A percentile compares a stretch with the other conserved stretches of the same genome.
Conservation (phyloP, 345 rosid species). For the Chamaenerion angustifolium region DNA sequence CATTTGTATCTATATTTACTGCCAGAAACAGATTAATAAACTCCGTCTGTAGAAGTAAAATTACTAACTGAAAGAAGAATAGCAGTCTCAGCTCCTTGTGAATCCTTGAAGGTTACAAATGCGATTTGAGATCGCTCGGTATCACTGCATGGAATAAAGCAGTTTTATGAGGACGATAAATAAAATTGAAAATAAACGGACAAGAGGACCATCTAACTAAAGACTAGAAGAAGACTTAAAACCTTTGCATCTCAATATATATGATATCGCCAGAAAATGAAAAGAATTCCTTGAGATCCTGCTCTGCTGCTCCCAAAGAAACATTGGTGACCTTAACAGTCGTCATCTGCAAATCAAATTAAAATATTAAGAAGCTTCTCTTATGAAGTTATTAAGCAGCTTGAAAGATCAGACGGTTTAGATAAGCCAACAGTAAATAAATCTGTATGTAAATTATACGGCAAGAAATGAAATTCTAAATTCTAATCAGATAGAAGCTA, state of each 20-base stretch:
- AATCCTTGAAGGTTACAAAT: constrained; percentile 47
- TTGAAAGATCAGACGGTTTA: no score
- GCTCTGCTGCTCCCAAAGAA: constrained; percentile 20
- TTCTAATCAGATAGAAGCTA: no score
- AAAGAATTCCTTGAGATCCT: constrained; percentile 27
- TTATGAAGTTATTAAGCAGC: neutral
- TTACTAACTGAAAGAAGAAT: constrained; percentile 5
- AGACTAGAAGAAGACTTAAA: neutral
- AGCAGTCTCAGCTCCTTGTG: constrained; percentile 54
- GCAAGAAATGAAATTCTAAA: no score
- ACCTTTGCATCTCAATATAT: constrained; percentile 28
- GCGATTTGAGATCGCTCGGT: constrained; percentile 38
- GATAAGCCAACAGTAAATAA: no score
- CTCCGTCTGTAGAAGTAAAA: no score
- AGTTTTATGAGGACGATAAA: no score
- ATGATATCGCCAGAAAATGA: constrained; percentile 27
- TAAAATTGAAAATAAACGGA: no score
- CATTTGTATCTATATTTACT: no score
- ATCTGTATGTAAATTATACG: no score
- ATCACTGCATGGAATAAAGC: no score
- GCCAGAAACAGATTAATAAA: no score
- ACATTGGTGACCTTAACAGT: constrained; percentile 27
- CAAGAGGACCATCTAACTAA: no score
- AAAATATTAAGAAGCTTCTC: neutral
- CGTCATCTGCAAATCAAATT: constrained; percentile 11